Base-by-base conservation (phyloP, 352 stramenopile genomes). In the Pythium sukuiense region DNA sequence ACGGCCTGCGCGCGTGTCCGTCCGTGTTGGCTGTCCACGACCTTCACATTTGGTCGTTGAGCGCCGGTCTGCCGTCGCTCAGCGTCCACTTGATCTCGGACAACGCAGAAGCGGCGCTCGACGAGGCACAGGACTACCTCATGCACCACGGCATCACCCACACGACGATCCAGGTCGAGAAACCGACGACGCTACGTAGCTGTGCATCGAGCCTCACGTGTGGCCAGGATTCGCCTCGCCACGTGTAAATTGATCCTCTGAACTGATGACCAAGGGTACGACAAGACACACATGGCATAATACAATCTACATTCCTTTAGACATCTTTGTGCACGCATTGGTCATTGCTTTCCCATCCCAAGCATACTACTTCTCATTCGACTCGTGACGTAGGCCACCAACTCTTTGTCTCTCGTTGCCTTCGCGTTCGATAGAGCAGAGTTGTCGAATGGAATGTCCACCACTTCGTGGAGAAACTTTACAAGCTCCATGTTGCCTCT, bases 21-120 rank as follows among this genome's bases (percentile, higher is more conserved):
- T 87, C 90, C 2, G 95, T 99, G 5, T 69, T 83, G 9, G 85
- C 98, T 60, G 91, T 99, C 14, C 97, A 99, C 79, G 95, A 99
- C 76, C 77, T 99, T 62, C 97, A 99, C 81, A 98, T 99, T 62
- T 99, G 97, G 97, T 97, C 80, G 57, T 91, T 99, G 55, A 98
- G 89, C 29, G 86, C 97, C 11, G 95, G 95, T 0, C 68, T 93
- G 33, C 81, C 83, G 12, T 90, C 89, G 24, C 77, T 99, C 29
- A 98, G 89, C 59, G 96, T 99, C 26, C 97, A 99, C 74, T 73
- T 98, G 55, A 69, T 92, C 30, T 90, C 78, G 37, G 76, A 85
- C 32, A 76, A 92, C 37, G 72, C 80, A 5, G 84, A 93, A 59
- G 76, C 77, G 41, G 79, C 85, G 37, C 76, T 94, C 45, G 73